A percentile compares a stretch with the other conserved stretches of the same genome.
phyloP scores from a whole-genome alignment of 169 alveolate species.

The Theileria sp. region DNA sequence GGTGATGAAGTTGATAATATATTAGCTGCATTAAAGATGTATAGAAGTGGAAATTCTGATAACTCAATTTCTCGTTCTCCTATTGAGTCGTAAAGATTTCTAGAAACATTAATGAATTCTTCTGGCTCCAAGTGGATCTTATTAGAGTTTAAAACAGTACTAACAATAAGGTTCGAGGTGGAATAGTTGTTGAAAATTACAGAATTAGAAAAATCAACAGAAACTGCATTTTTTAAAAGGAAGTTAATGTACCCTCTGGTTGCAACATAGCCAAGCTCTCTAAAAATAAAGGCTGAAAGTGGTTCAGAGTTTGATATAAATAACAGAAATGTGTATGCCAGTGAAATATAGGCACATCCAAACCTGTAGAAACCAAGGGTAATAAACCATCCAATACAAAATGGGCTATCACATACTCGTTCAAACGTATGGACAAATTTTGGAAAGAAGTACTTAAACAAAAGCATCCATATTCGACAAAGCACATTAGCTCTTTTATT shows the following conservation, averaged over 20 bases:
- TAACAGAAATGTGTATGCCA: slow-evolving; percentile 34
- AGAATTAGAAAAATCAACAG: not conserved
- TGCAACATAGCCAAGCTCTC: slow-evolving; percentile 58
- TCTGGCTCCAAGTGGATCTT: slow-evolving; percentile 44
- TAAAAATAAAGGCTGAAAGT: slow-evolving; percentile 53
- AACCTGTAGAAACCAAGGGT: slow-evolving; percentile 67
- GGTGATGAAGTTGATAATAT: not conserved
- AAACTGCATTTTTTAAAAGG: slow-evolving; percentile 8
- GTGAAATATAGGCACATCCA: slow-evolving; percentile 53
- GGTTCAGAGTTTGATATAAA: slow-evolving; percentile 32
- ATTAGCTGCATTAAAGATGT: slow-evolving; percentile 8
- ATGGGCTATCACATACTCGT: slow-evolving; percentile 34
- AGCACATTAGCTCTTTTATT: slow-evolving; percentile 30
- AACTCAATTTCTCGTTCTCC: slow-evolving; percentile 41
- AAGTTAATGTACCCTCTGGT: slow-evolving; percentile 49
- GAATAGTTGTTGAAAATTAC: slow-evolving; percentile 20
- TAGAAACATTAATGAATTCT: slow-evolving; percentile 56
- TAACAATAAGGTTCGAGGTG: slow-evolving; percentile 16
- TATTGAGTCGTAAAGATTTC: slow-evolving; percentile 52
- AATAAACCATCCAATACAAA: slow-evolving; percentile 49
- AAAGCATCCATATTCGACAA: slow-evolving; percentile 48
- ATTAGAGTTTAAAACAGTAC: slow-evolving; percentile 32
- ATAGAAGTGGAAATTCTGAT: slow-evolving; percentile 47
- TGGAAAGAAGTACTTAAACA: slow-evolving; percentile 64
- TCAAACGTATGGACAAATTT: slow-evolving; percentile 34